Evolutionary conservation across 345 rosid species (phyloP).

Genomic region (Barbarea vulgaris): DNA sequence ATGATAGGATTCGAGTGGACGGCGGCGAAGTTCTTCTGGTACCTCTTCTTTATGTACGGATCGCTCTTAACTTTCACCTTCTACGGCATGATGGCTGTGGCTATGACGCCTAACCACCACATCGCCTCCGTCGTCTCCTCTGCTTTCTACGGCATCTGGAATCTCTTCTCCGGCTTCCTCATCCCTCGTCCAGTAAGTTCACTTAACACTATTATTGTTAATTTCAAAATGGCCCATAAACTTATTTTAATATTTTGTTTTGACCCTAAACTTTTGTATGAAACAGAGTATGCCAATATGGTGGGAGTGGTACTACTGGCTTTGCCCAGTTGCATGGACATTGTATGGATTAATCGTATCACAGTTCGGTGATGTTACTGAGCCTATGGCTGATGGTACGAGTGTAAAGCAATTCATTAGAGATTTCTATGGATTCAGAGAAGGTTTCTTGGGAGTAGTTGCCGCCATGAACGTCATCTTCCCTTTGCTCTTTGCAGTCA

Average conservation of each 20-base stretch:
- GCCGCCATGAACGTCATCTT: constrained; percentile 56
- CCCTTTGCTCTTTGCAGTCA: constrained; percentile 57
- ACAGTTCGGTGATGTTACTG: constrained; percentile 50
- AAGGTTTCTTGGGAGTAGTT: constrained; percentile 59
- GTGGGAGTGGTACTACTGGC: constrained; percentile 69
- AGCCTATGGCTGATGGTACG: constrained; percentile 45
- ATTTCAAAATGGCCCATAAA: neutral
- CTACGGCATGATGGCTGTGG: constrained; percentile 75
- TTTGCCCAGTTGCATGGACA: constrained; percentile 52
- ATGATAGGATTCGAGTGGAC: constrained; percentile 76
- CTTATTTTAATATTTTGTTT: neutral
- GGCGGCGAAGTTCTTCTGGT: constrained; percentile 63
- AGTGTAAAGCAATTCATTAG: constrained; percentile 58
- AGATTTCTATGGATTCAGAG: constrained; percentile 57
- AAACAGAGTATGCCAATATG: constrained; percentile 49
- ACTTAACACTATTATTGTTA: neutral
- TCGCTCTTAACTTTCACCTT: constrained; percentile 68
- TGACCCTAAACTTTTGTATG: neutral
- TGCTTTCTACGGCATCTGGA: constrained; percentile 59
- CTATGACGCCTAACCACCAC: constrained; percentile 67
- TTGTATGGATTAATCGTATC: constrained; percentile 51
- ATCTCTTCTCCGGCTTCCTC: constrained; percentile 65
- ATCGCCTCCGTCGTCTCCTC: constrained; percentile 55
- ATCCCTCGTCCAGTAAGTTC: constrained; percentile 61
- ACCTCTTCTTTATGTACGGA: constrained; percentile 59